A percentile compares a stretch with the other conserved stretches of the same genome.
Conservation (phyloP, 768 basidiomycete genomes). For the Leccinum pellstonianum region DNA sequence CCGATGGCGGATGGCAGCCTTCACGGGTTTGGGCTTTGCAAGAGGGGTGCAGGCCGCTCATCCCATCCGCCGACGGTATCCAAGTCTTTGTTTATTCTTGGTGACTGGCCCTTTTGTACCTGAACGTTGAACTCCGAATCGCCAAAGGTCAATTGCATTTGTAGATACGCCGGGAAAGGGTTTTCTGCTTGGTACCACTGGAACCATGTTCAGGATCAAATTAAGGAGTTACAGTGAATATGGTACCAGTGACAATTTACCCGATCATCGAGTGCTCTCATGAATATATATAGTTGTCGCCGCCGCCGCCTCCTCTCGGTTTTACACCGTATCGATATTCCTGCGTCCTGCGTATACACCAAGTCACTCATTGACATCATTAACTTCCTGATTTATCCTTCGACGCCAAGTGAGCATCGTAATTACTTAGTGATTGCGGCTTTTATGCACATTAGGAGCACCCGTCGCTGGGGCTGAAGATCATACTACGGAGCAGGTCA, state of each 20-base stretch:
- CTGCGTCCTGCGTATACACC: background rate
- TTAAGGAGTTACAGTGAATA: background rate
- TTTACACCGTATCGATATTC: background rate
- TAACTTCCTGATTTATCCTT: background rate
- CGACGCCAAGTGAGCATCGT: background rate
- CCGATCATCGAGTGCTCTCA: background rate
- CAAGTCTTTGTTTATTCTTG: background rate
- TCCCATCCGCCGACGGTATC: background rate
- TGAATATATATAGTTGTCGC: background rate
- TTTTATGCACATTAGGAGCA: background rate
- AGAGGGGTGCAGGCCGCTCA: background rate
- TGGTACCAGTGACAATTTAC: background rate
- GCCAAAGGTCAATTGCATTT: background rate
- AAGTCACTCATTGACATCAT: background rate
- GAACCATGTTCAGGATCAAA: background rate
- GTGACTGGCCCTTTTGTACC: background rate
- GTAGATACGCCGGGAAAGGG: background rate
- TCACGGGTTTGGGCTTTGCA: background rate
- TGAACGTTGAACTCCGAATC: background rate
- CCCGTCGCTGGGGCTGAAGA: background rate
- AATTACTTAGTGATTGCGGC: background rate
- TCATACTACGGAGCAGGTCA: background rate
- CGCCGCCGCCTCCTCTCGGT: background rate
- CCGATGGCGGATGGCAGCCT: background rate
- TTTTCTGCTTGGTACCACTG: background rate